A percentile compares a stretch with the other conserved stretches of the same genome.
Conservation (phyloP, 2,329 filamentous ascomycete genomes). For the Alternaria sp. region DNA sequence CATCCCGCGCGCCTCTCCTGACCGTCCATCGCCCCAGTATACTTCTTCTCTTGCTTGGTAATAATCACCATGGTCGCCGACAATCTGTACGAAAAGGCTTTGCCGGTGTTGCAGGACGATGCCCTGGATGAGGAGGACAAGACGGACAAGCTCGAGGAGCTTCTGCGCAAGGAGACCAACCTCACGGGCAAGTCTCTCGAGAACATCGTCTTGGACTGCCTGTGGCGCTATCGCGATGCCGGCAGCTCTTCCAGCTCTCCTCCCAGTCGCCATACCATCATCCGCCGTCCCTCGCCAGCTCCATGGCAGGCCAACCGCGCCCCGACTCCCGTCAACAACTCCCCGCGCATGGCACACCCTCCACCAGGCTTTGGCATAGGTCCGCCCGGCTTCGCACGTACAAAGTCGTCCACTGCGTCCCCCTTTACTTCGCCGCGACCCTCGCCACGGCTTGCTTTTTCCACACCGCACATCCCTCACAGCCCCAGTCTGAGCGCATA, state of each 20-base stretch:
- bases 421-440: conserved; percentile 94
- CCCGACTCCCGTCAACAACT: conserved; percentile 81
- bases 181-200: conserved; percentile 81
- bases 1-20: conserved; percentile 14
- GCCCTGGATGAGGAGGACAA: conserved; percentile 92
- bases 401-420: conserved; percentile 77
- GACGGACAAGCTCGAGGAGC: conserved; percentile 86
- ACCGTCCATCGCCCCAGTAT: conserved; percentile 12
- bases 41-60: conserved; percentile 12
- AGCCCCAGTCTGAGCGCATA: conserved; percentile 95
- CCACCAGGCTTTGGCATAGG: conserved; percentile 79
- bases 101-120: conserved; percentile 84
- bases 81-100: conserved; percentile 88
- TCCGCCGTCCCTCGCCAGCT: conserved; percentile 89
- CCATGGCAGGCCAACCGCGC: conserved; percentile 83
- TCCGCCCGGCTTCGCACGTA: conserved; percentile 77
- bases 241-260: conserved; percentile 73
- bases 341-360: conserved; percentile 80
- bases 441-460: conserved; percentile 88
- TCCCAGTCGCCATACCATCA: conserved; percentile 84
- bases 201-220: conserved; percentile 86
- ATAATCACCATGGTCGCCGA: conserved; percentile 80
- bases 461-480: conserved; percentile 89
- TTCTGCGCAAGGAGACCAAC: conserved; percentile 79
- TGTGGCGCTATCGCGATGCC: conserved; percentile 82